Evolutionary conservation across 768 basidiomycete species (phyloP).

Genomic region (Amanita polypyramis): DNA sequence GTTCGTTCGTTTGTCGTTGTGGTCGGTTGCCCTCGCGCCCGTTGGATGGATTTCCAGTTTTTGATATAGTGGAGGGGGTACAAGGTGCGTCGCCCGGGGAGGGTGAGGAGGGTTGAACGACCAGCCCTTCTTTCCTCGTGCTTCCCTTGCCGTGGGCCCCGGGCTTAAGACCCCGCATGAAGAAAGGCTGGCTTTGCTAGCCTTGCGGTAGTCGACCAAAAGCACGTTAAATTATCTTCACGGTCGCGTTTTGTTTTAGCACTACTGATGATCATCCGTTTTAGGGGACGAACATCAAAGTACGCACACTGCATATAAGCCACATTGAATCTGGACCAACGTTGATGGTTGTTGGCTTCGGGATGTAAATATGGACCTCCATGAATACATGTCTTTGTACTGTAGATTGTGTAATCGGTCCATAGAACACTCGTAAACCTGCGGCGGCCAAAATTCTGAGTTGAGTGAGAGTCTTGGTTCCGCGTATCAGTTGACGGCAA

Average conservation of each 20-base stretch:
- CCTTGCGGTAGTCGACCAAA: not conserved
- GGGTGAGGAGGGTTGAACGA: not conserved
- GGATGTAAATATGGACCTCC: too few species aligned
- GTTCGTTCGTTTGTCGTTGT: not conserved
- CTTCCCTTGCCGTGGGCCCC: slow-evolving; percentile 4
- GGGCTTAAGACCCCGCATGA: not conserved
- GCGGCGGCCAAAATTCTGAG: too few species aligned
- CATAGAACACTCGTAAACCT: too few species aligned
- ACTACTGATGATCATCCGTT: too few species aligned
- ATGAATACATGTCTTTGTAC: too few species aligned
- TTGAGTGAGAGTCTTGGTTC: too few species aligned
- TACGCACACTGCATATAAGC: too few species aligned
- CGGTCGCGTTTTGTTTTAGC: not conserved
- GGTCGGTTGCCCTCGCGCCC: not conserved
- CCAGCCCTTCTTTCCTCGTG: not conserved
- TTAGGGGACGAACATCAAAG: too few species aligned
- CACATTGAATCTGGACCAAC: too few species aligned
- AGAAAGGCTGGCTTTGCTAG: not conserved
- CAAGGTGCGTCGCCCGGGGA: slow-evolving; percentile 1
- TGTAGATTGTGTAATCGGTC: too few species aligned
- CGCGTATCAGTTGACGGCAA: too few species aligned
- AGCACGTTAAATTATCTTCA: not conserved
- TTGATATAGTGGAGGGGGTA: not conserved
- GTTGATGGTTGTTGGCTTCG: too few species aligned
- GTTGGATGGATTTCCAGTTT: not conserved